Evolutionary conservation across 225 moss, liverwort and hornwort species (phyloP).

Genomic region (Pseudisothecium myosuroides): DNA sequence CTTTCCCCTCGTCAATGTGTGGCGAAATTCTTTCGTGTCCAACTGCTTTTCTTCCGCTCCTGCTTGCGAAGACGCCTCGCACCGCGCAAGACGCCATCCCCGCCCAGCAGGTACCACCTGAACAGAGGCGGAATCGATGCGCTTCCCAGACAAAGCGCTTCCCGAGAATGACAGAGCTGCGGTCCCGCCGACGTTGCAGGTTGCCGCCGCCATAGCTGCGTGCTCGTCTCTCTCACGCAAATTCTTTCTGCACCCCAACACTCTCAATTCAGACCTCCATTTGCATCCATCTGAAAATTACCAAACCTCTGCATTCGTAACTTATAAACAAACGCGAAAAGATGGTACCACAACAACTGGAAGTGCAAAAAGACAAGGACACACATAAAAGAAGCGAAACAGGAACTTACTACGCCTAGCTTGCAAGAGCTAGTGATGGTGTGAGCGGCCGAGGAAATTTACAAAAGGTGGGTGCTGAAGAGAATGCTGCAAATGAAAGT

Average conservation of each 20-base stretch:
- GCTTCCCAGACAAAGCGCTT: background rate
- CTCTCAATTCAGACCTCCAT: background rate
- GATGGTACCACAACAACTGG: background rate
- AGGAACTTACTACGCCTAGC: background rate
- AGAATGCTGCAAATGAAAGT: background rate
- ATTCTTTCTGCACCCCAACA: background rate
- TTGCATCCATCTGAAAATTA: background rate
- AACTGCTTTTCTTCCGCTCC: constrained; percentile 28
- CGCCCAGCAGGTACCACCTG: background rate
- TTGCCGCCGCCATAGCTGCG: constrained; percentile 21
- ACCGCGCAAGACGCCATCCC: background rate
- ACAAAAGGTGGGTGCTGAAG: background rate
- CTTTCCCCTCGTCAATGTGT: constrained; percentile 47
- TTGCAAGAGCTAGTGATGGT: background rate
- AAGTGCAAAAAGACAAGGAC: background rate
- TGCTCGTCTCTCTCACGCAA: background rate
- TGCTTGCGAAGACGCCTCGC: constrained; percentile 12
- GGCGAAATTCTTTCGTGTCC: constrained; percentile 66
- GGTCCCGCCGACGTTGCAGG: constrained; percentile 6
- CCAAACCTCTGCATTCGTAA: background rate
- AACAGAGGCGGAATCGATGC: background rate
- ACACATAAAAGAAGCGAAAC: background rate
- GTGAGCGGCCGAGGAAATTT: background rate
- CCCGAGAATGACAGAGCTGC: constrained; percentile 7
- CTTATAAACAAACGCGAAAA: too few relatives aligned